Evolutionary conservation across 192 early-diverging fungal genomes (phyloP).

Genomic region (Entomortierella lignicola): DNA sequence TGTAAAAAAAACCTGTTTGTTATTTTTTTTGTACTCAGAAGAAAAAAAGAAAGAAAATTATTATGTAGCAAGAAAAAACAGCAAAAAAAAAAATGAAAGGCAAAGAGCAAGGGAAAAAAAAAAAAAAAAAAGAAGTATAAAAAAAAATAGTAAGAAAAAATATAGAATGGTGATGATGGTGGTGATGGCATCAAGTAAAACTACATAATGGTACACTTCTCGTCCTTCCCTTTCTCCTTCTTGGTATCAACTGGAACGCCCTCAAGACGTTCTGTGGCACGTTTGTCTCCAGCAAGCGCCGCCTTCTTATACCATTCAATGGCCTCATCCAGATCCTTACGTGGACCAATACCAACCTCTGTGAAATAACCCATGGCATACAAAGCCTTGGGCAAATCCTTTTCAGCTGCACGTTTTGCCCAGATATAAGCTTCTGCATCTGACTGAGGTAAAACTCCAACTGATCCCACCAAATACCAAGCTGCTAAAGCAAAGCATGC

Average conservation of each 20-base stretch:
- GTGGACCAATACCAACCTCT: conserved; percentile 71
- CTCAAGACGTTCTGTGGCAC: conserved; percentile 66
- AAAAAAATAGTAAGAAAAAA: conserved; percentile 6
- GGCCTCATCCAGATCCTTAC: conserved; percentile 67
- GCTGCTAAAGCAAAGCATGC: conserved; percentile 72
- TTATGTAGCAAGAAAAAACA: conserved; percentile 2
- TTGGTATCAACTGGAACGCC: conserved; percentile 56
- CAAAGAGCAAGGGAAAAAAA: background rate
- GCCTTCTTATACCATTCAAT: conserved; percentile 76
- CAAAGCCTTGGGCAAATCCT: conserved; percentile 69
- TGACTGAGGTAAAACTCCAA: conserved; percentile 67
- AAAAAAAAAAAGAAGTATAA: background rate
- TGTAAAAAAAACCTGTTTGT: too few relatives aligned
- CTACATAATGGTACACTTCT: conserved; percentile 54
- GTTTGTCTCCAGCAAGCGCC: conserved; percentile 69
- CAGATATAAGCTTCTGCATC: conserved; percentile 75
- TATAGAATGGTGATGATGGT: too few relatives aligned
- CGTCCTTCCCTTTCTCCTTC: conserved; percentile 62
- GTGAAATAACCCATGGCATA: conserved; percentile 76
- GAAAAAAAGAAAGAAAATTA: background rate
- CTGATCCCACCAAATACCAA: conserved; percentile 74
- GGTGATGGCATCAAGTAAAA: too few relatives aligned
- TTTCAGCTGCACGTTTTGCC: conserved; percentile 70
- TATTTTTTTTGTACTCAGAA: too few relatives aligned
- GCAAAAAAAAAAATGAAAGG: background rate